phyloP scores from a whole-genome alignment of 1,284 basidiomycete species.

The Ceratobasidium sp. region DNA sequence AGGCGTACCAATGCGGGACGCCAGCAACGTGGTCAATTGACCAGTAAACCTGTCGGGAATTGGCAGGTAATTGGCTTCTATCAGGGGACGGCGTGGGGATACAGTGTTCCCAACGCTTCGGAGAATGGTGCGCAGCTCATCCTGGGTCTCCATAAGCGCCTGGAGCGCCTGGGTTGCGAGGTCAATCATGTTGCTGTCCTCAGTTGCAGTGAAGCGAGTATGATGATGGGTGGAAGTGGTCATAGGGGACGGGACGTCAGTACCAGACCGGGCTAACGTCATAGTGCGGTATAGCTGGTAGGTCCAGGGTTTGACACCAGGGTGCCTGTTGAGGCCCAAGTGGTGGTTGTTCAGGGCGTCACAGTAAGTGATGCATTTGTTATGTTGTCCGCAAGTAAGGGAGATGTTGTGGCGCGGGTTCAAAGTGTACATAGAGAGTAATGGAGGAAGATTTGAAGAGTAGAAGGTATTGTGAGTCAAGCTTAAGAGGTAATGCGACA shows the following conservation, averaged over 20 bases:
- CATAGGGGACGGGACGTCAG: neutral
- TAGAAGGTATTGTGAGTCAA: too few relatives aligned
- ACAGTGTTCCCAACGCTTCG: too few relatives aligned
- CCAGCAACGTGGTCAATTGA: neutral
- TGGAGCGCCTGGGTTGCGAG: too few relatives aligned
- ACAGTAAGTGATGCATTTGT: neutral
- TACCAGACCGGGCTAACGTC: neutral
- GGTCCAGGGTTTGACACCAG: conserved; percentile 3
- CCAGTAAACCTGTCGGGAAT: neutral
- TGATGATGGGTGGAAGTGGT: neutral
- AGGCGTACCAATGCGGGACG: neutral
- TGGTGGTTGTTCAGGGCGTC: neutral
- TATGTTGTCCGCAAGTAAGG: neutral
- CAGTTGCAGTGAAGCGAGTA: too few relatives aligned
- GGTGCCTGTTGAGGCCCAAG: neutral
- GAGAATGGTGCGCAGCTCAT: too few relatives aligned
- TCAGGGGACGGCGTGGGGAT: too few relatives aligned
- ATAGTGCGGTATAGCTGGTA: neutral
- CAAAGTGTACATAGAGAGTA: neutral
- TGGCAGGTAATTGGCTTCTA: neutral
- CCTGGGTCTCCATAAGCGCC: too few relatives aligned
- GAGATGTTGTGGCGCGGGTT: neutral
- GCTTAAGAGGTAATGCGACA: too few relatives aligned
- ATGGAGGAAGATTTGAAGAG: too few relatives aligned
- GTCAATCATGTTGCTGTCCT: too few relatives aligned